These are phyloP conservation scores for Erigeron canadensis DNA, from an alignment of 129 eudicot genomes.

Conservation along the genomic window DNA sequence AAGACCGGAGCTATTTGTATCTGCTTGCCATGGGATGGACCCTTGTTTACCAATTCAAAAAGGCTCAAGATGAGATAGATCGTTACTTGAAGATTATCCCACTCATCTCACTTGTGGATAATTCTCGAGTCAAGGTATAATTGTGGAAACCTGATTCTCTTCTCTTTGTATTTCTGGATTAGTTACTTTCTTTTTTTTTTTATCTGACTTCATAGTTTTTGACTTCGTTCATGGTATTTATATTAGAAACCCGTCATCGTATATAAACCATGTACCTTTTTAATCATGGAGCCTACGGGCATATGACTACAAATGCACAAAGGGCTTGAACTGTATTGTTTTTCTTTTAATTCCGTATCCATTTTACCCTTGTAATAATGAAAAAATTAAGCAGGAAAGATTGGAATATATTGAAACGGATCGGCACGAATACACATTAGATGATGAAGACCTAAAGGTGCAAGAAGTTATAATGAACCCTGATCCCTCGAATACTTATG, in stretches of 20 bases:
- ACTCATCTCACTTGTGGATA: constrained; percentile 80
- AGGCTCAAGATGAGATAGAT: constrained; percentile 88
- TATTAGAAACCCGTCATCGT: too few relatives aligned
- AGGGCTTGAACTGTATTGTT: too few relatives aligned
- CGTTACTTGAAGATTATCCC: constrained; percentile 87
- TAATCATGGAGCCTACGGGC: too few relatives aligned
- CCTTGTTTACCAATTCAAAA: constrained; percentile 83
- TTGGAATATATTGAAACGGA: constrained; percentile 70
- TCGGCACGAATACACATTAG: constrained; percentile 75
- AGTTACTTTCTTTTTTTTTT: background rate
- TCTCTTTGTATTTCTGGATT: background rate
- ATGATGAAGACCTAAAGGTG: constrained; percentile 69
- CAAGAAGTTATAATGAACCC: constrained; percentile 68
- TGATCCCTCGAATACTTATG: constrained; percentile 52
- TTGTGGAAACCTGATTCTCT: background rate
- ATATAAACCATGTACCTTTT: too few relatives aligned
- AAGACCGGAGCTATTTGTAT: constrained; percentile 73
- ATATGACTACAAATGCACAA: too few relatives aligned
- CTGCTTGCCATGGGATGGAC: constrained; percentile 95
- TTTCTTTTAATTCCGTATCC: too few relatives aligned
- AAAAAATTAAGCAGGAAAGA: constrained; percentile 53
- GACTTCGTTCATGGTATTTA: too few relatives aligned
- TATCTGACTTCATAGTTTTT: background rate
- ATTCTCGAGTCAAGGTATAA: constrained; percentile 83
- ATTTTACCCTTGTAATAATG: too few relatives aligned